These are phyloP conservation scores for Ophiostoma sp. DNA, from an alignment of 2,329 filamentous ascomycete genomes.

Conservation along the genomic window DNA sequence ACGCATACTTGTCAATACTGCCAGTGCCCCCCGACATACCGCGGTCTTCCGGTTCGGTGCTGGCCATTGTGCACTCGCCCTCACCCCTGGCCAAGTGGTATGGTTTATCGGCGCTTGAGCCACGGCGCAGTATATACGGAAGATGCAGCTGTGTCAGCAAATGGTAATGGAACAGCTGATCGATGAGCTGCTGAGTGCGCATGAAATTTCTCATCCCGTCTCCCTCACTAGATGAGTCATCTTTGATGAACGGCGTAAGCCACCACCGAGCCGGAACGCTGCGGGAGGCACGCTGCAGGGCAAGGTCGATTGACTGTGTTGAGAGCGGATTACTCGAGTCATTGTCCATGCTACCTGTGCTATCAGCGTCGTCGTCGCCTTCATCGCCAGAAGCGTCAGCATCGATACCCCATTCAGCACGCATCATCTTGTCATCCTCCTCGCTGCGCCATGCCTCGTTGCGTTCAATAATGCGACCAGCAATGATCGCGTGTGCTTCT, in stretches of 20 bases:
- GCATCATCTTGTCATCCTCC: conserved; percentile 15
- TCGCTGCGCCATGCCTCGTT: conserved; percentile 27
- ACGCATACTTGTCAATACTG: conserved; percentile 33
- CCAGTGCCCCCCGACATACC: neutral
- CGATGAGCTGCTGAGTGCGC: conserved; percentile 37
- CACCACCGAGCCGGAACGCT: conserved; percentile 43
- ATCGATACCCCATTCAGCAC: neutral
- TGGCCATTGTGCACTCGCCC: neutral
- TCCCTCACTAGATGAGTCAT: neutral
- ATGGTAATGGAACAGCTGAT: conserved; percentile 42
- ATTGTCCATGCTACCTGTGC: conserved; percentile 29
- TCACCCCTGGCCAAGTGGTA: neutral
- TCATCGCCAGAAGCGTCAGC: neutral
- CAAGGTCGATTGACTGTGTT: conserved; percentile 36
- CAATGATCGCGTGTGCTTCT: conserved; percentile 34
- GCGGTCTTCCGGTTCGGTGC: neutral
- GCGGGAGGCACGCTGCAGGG: conserved; percentile 36
- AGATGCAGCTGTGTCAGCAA: conserved; percentile 43
- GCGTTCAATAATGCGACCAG: conserved; percentile 39
- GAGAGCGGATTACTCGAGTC: conserved; percentile 29
- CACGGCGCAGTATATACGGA: conserved; percentile 39
- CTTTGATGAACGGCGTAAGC: conserved; percentile 31
- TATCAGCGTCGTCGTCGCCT: neutral
- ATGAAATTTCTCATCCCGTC: conserved; percentile 25
- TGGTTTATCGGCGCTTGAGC: neutral